phyloP scores from a whole-genome alignment of 768 basidiomycete species.

The Boletus patriciae region DNA sequence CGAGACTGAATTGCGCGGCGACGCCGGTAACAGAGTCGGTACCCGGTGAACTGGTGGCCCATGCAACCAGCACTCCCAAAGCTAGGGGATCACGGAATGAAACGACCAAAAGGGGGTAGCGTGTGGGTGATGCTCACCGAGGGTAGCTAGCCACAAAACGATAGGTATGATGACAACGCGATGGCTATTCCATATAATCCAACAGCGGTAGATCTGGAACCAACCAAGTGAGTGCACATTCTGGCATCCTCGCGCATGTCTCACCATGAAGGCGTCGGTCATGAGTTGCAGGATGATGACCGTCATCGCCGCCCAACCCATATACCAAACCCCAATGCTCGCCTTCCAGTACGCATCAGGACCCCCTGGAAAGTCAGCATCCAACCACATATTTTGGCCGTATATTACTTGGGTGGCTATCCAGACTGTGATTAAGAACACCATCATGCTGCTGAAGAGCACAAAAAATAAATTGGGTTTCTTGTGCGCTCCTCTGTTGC shows the following conservation, averaged over 20 bases:
- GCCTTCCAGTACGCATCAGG: conserved; percentile 32
- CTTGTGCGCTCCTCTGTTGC: neutral
- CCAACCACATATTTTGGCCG: conserved; percentile 39
- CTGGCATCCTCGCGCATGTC: neutral
- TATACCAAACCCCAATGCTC: conserved; percentile 28
- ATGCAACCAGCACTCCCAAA: too few species aligned
- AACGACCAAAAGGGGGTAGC: too few species aligned
- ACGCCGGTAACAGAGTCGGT: too few species aligned
- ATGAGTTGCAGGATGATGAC: neutral
- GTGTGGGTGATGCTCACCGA: neutral
- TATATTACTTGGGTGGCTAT: conserved; percentile 21
- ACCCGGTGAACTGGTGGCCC: too few species aligned
- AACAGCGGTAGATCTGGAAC: neutral
- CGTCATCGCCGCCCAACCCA: conserved; percentile 14
- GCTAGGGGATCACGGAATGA: too few species aligned
- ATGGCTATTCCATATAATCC: neutral
- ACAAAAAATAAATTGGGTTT: conserved; percentile 15
- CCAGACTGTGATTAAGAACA: conserved; percentile 35
- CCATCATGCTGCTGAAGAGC: conserved; percentile 25
- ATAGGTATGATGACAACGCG: neutral
- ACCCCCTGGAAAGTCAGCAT: conserved; percentile 36
- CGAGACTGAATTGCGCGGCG: too few species aligned
- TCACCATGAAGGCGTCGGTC: neutral
- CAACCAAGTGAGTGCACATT: neutral
- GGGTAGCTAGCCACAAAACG: neutral